A percentile compares a stretch with the other conserved stretches of the same genome.
Evolutionary conservation across 2,329 filamentous ascomycete species (phyloP).

Genomic region (Leptosphaerulina australis): DNA sequence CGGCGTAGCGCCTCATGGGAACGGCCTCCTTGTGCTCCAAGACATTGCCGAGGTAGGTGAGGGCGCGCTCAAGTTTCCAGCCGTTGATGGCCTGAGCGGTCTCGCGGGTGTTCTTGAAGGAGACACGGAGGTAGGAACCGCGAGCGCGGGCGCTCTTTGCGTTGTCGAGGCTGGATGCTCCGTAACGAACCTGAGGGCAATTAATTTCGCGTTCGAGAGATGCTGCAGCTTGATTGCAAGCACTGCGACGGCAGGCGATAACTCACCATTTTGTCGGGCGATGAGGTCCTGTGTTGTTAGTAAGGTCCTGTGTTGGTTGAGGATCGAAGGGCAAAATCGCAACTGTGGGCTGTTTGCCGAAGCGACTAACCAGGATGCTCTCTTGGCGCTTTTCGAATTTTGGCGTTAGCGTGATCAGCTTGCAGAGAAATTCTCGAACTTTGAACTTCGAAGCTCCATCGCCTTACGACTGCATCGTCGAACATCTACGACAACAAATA

Average conservation of each 20-base stretch:
- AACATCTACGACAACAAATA: conserved; percentile 1
- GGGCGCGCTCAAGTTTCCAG: conserved; percentile 94
- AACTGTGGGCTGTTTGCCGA: conserved; percentile 35
- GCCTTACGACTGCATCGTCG: conserved; percentile 5
- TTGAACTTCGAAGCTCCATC: conserved; percentile 9
- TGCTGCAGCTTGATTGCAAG: not conserved
- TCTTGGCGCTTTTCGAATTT: conserved; percentile 8
- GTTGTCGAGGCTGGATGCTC: conserved; percentile 46
- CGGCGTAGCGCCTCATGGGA: conserved; percentile 96
- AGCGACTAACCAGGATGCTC: conserved; percentile 11
- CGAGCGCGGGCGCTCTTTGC: conserved; percentile 86
- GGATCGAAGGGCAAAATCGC: conserved; percentile 33
- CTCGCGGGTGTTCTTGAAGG: conserved; percentile 99
- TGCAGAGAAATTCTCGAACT: conserved; percentile 22
- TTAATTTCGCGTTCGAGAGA: conserved; percentile 33
- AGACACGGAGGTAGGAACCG: conserved; percentile 98
- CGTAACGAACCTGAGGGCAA: conserved; percentile 47
- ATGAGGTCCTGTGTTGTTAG: conserved; percentile 41
- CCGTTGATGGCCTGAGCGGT: conserved; percentile 99
- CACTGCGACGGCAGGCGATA: conserved; percentile 14
- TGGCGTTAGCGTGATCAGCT: conserved; percentile 16
- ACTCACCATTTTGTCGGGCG: conserved; percentile 53
- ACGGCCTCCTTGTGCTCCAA: conserved; percentile 96
- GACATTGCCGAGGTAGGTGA: conserved; percentile 98
- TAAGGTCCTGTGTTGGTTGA: conserved; percentile 35